Evolutionary conservation across 176 grass and related monocot species (phyloP), one percentile per base, ranked within the genome.

Genomic region (Thinopyrum elongatum): DNA sequence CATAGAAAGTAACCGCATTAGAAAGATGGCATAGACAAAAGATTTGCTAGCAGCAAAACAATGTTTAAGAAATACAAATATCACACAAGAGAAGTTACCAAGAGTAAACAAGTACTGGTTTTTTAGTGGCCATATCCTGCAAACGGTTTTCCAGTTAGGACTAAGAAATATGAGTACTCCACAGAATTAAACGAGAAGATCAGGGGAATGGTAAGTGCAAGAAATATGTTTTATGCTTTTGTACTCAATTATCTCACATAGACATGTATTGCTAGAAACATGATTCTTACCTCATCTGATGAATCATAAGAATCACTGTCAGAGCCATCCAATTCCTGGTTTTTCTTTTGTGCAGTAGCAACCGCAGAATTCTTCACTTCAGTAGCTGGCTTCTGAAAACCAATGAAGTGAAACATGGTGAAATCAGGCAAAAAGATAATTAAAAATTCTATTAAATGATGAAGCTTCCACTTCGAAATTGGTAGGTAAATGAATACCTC

Each of bases 221-320:
- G 8, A 14, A 41, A 13, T 80, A 57, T 57, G 53, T 21, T 49
- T 49, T 5, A 23, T 49, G 12, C 46, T 49, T 49, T 49, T 49
- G 25, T 42, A 83, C 36, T 72, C n/a, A 10, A 22, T 15, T 8
- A 16, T 63, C 10, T 74, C 4, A 46, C 42, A 55, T 10, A 70
- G 7, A 22, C 51, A 35, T 73, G 23, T 23, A 61, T 41, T 21
- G 53, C 9, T 25, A 83, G 11, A 29, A 15, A 78, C 75, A 16
- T 6, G 34, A 53, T 77, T 79, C 85, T 17, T 90, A 23, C 80
- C n/a, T 29, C n/a, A n/a, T 90, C 89, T 49, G 89, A 87, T 75
- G 79, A 85, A 65, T 83, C 85, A 80, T 90, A 85, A 74, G 84
- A 87, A 44, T 80, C 89, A 19, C 84, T 90, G n/a, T 87, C 89